Percentiles rank a stretch among this genome's conserved stretches.
Conservation (phyloP, 306 rosid genomes). For the Comarum palustre region DNA sequence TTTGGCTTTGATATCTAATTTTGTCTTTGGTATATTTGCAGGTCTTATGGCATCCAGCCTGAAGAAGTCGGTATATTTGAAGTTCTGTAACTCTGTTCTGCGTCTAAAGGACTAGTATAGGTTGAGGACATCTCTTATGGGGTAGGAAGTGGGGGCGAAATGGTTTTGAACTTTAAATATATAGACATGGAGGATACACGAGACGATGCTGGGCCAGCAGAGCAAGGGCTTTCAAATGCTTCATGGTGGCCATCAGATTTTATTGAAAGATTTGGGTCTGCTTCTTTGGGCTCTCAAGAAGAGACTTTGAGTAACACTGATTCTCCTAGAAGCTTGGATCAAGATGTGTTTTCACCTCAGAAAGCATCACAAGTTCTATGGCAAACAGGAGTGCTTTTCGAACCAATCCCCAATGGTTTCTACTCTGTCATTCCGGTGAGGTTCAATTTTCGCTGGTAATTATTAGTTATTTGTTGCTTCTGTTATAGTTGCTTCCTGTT, state of each 20-base stretch:
- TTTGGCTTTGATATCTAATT: slow-evolving; percentile 18
- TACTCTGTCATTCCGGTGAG: slow-evolving; percentile 89
- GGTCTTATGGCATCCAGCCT: slow-evolving; percentile 75
- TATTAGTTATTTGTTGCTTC: slow-evolving; percentile 4
- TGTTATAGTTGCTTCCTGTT: slow-evolving; percentile 14
- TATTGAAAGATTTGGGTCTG: slow-evolving; percentile 77
- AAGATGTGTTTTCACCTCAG: slow-evolving; percentile 61
- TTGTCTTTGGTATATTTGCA: slow-evolving; percentile 29
- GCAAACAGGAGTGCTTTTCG: slow-evolving; percentile 83
- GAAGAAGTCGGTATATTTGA: slow-evolving; percentile 46
- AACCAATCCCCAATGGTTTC: slow-evolving; percentile 92
- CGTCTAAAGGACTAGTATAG: slow-evolving; percentile 37
- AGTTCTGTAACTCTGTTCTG: slow-evolving; percentile 31
- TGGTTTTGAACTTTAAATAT: slow-evolving; percentile 69
- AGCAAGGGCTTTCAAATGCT: slow-evolving; percentile 79
- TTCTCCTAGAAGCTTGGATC: slow-evolving; percentile 46
- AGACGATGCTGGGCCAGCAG: slow-evolving; percentile 77
- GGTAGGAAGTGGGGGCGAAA: slow-evolving; percentile 64
- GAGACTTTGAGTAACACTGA: slow-evolving; percentile 56
- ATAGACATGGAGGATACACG: slow-evolving; percentile 87
- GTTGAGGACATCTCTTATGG: slow-evolving; percentile 54
- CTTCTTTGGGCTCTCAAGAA: slow-evolving; percentile 73
- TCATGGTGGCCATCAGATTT: slow-evolving; percentile 97
- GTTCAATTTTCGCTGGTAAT: slow-evolving; percentile 34
- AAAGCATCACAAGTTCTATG: slow-evolving; percentile 89